Percentiles rank a stretch among this genome's conserved stretches.
Evolutionary conservation across 2,329 filamentous ascomycete genomes (phyloP).

Genomic region (Aspergillus neoniger): DNA sequence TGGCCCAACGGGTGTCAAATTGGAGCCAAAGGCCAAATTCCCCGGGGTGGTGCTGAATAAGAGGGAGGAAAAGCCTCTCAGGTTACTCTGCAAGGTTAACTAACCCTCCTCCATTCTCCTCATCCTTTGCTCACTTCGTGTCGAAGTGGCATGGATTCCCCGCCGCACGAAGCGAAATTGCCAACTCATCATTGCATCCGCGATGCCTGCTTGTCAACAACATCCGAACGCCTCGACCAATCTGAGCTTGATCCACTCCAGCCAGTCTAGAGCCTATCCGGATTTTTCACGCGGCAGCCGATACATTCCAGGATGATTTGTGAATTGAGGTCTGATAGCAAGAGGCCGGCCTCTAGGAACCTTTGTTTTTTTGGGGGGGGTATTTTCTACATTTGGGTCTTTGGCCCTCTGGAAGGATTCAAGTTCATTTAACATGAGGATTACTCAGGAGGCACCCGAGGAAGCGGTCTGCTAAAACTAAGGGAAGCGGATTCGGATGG

Average conservation of each 20-base stretch:
- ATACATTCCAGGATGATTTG: neutral
- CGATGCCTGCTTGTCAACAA: conserved; percentile 41
- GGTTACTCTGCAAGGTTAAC: conserved; percentile 16
- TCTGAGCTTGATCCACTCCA: conserved; percentile 16
- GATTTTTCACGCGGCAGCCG: conserved; percentile 13
- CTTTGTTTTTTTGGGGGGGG: no score
- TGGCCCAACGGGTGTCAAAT: no score
- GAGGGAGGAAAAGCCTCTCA: conserved; percentile 15
- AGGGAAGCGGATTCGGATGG: conserved; percentile 13
- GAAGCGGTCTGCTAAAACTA: conserved; percentile 18
- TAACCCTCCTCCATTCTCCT: conserved; percentile 9
- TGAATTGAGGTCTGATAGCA: neutral
- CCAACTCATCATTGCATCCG: conserved; percentile 77
- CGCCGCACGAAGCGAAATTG: conserved; percentile 48
- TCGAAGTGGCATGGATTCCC: conserved; percentile 52
- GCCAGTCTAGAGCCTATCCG: conserved; percentile 14
- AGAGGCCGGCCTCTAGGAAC: neutral
- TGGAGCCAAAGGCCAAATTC: conserved; percentile 4
- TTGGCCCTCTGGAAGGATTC: no score
- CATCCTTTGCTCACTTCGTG: conserved; percentile 18
- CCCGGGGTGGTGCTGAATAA: conserved; percentile 13
- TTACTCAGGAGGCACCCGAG: conserved; percentile 10
- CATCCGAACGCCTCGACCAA: conserved; percentile 21
- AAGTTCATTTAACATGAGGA: no score
- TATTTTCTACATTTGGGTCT: no score